phyloP scores from a whole-genome alignment of 441 rosid genomes.

The Mallotus repandus region DNA sequence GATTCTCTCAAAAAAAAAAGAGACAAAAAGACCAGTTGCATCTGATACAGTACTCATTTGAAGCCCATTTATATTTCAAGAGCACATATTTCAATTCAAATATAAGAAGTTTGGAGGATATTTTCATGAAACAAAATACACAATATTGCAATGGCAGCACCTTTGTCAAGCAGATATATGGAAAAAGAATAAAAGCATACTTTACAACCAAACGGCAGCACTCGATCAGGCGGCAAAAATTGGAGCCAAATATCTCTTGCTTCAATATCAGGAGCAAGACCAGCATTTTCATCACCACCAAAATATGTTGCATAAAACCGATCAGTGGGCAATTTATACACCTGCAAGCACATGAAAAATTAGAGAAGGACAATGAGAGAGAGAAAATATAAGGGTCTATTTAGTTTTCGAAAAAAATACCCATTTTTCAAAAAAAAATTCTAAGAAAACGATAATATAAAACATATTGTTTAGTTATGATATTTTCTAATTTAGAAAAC shows the following conservation, averaged over 20 bases:
- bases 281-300: slow-evolving; percentile 90
- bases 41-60: background rate
- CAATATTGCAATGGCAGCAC: background rate
- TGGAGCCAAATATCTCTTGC: slow-evolving; percentile 84
- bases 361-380: background rate
- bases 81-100: background rate
- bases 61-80: background rate
- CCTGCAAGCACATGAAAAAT: slow-evolving; percentile 38
- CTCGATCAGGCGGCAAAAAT: slow-evolving; percentile 73
- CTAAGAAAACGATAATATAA: too few species aligned
- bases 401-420: too few species aligned
- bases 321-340: slow-evolving; percentile 71
- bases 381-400: background rate
- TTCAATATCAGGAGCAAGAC: slow-evolving; percentile 85
- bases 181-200: slow-evolving; percentile 38
- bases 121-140: background rate
- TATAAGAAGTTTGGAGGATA: background rate
- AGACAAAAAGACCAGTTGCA: background rate
- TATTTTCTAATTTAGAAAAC: too few species aligned
- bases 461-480: too few species aligned
- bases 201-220: slow-evolving; percentile 92
- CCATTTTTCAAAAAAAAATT: too few species aligned
- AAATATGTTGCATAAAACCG: slow-evolving; percentile 94
- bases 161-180: background rate
- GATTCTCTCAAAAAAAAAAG: background rate